Base-by-base conservation (phyloP, 2,329 filamentous ascomycete genomes). In the Teratosphaeriaceae sp. region DNA sequence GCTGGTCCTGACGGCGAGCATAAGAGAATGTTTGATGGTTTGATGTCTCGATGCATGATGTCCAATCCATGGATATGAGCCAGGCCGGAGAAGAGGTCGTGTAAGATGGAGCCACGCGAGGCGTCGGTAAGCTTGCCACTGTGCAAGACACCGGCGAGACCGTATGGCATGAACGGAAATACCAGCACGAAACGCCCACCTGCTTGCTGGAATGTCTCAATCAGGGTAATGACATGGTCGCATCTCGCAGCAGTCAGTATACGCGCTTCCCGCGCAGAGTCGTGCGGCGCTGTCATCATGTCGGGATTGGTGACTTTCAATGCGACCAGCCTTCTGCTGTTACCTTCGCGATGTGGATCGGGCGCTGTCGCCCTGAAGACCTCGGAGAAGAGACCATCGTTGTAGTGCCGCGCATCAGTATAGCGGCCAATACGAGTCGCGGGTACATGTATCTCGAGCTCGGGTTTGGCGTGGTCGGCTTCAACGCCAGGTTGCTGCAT, bases 21-120 rank as follows among this genome's bases (percentile, higher is more conserved):
- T 8, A 65, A 50, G 3, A 65, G 54, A 26, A 98, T 75, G 41
- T 95, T 94, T 0, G 88, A 88, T 1, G 92, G 92, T 59, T 98
- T 98, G 60, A 98, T 71, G 59, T 98, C 92, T 44, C 92, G 82
- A 62, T 98, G 92, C 42, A 98, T 84, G 45, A 98, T 88, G 6
- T 80, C 84, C 19, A 79, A 67, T 6, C 63, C 54, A 61, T 98
- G 92, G 2, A 96, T 71, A 54, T 85, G 75, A 2, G 67, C 68
- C 2, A 98, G 74, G 5, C 79, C 89, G 3, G 67, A 63, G 58
- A 96, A 84, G 5, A 92, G 59, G 52, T 89, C 81, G 9, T 66
- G 65, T 74, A 92, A 62, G 71, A 78, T 68, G 11, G 64, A 59
- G 6, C 60, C 63, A 42, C 76, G 69, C 6, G 48, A 33, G 2